phyloP scores from a whole-genome alignment of 2,329 filamentous ascomycete genomes.

The Fusarium sterilihyphosum region DNA sequence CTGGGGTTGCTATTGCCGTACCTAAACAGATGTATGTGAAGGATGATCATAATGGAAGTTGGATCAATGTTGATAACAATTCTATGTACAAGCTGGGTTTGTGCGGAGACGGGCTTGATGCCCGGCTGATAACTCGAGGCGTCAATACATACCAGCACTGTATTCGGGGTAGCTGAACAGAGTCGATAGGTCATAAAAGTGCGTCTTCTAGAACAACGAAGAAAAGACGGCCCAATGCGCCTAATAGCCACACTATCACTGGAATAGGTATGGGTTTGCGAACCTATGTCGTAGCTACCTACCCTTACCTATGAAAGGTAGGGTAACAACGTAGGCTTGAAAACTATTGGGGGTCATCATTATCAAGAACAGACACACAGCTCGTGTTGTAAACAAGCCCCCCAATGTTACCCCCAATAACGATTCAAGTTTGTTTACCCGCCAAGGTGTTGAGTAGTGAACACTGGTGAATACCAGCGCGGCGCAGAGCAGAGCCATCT shows the following conservation, averaged over 20 bases:
- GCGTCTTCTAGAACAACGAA: constrained; percentile 20
- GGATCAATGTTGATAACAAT: background rate
- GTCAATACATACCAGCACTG: background rate
- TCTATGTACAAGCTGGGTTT: background rate
- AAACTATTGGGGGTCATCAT: background rate
- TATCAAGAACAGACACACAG: background rate
- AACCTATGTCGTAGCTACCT: background rate
- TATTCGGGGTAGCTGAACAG: background rate
- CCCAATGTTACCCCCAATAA: background rate
- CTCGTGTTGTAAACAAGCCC: background rate
- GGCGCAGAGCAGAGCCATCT: background rate
- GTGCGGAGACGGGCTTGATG: background rate
- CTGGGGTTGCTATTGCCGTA: background rate
- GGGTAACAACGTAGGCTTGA: background rate
- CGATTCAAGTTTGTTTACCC: background rate
- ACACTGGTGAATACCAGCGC: background rate
- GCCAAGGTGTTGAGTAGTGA: background rate
- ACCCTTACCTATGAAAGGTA: background rate
- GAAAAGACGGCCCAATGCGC: background rate
- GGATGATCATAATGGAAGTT: background rate
- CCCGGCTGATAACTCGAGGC: background rate
- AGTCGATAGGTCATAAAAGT: constrained; percentile 3
- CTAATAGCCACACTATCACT: background rate
- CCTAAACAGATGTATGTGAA: background rate
- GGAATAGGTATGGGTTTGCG: constrained; percentile 9